Evolutionary conservation across 2,329 filamentous ascomycete species (phyloP), one percentile per base, ranked within the genome.

Genomic region (Colletotrichum navitas): DNA sequence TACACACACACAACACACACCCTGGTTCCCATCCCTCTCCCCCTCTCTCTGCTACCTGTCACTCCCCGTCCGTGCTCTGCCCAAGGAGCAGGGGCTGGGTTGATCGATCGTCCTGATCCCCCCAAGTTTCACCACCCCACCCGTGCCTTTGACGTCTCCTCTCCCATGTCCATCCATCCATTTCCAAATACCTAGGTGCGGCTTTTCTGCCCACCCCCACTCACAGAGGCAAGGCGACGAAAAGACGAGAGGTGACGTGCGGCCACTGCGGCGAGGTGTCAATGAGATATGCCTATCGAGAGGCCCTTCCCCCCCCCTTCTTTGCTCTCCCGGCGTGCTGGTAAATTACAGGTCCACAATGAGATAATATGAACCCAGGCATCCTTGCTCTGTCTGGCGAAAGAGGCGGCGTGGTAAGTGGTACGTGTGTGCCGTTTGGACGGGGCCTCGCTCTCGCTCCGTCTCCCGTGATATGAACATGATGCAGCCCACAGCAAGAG

Each of bases 101-200:
- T 61, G 59, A 49, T 62, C 59, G 45, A 62, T 62, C 45, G 59
- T 49, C 32, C 32, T 62, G 59, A 34, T 21, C 45, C 16, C 58
- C 41, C 24, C 36, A 26, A 29, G 18, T 41, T 36, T 54, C 45
- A 63, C 61, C 61, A 36, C 32, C 34, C 5, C 16, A 49, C 34
- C 18, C 12, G 26, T 12, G 11, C 10, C n/a, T 47, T 47, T 47
- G n/a, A 24, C 10, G 11, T 12, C n/a, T 32, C 43, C 61, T 54
- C 47, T 54, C 47, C 16, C 34, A 63, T 26, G 10, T 24, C 6
- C 45, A 47, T 12, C 45, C n/a, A n/a, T 24, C 5, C 1, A 47
- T 18, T 7, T n/a, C 1, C 21, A 21, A 11, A 7, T 43, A n/a
- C 21, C 2, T 41, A 4, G 1, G 10, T 43, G 41, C 41, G 8